Evolutionary conservation across 23 red algal genomes (phyloP), one percentile per base, ranked within the genome.

Genomic region (Gracilaria caudata): DNA sequence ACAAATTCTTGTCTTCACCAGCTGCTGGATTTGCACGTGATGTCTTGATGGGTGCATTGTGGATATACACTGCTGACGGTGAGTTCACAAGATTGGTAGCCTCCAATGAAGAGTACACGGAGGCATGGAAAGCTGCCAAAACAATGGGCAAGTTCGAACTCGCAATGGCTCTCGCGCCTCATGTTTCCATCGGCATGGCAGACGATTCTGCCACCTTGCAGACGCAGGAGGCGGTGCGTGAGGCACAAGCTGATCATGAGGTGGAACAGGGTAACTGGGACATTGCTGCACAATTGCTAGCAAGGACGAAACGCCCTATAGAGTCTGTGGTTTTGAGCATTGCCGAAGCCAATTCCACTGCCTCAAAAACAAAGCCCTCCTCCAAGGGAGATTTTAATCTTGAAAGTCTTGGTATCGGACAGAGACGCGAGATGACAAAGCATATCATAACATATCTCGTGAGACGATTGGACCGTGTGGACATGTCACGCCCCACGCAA

Each of bases 391-490:
- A 72, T 2, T 43, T 49, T n/a, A 85, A 49, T 16, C 37, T 70
- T 60, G 59, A 56, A 5, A 61, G 30, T 33, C 85, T 89, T 11
- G 87, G 78, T 32, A 82, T 74, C 43, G 64, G 34, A 26, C 65
- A 56, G 35, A 45, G 63, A 51, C 58, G 78, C 3, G 55, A 78
- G 25, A 79, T 79, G 71, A 68, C 74, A 23, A 78, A 43, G 30
- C 85, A 89, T 66, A 91, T 76, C 20, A 91, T 91, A 34, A 82
- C 87, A 19, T 91, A 91, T 43, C 87, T 91, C 32, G 87, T 91
- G 36, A 61, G 77, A 74, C 51, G 78, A 32, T 37, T 91, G 29
- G 87, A 91, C 46, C 56, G 66, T 4, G 53, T 76, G 33, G 76
- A 71, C 30, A 57, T 51, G 41, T 72, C 87, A 72, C 39, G 77